Base-by-base conservation (phyloP, 192 early-diverging fungal species). In the Entophlyctis helioformis region DNA sequence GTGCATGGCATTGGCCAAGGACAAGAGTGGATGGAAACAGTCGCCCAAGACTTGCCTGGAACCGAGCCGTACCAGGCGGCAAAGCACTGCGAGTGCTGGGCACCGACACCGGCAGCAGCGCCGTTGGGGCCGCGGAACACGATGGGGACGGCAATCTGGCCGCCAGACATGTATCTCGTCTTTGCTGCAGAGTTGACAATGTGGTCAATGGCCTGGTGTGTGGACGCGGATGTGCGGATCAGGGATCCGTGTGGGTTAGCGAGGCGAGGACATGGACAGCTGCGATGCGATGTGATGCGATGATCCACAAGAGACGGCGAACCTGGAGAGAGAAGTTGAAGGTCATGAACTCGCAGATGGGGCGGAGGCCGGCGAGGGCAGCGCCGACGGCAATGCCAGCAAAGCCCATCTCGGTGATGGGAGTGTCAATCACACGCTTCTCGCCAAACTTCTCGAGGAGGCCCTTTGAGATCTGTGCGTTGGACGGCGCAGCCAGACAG, bases 251-350 rank as follows among this genome's bases (percentile, higher is more conserved):
- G n/a, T n/a, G n/a, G n/a, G n/a, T n/a, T n/a, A n/a, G n/a, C n/a
- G n/a, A n/a, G n/a, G n/a, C n/a, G n/a, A n/a, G n/a, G n/a, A n/a
- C n/a, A n/a, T n/a, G n/a, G n/a, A n/a, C n/a, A n/a, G n/a, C n/a
- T n/a, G n/a, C n/a, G n/a, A n/a, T n/a, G n/a, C n/a, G n/a, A n/a
- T n/a, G n/a, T n/a, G n/a, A n/a, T n/a, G n/a, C n/a, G n/a, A n/a
- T n/a, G n/a, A n/a, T n/a, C n/a, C n/a, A n/a, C n/a, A n/a, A n/a
- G n/a, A n/a, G n/a, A 31, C 29, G 11, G 4, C 5, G 24, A 66
- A 88, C 86, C 80, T 98, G 94, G 89, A 98, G 91, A 26, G 91
- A 87, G 78, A 98, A 98, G 85, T 98, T 98, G 66, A 89, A 96
- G 49, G 94, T 98, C 94, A 98, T 98, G 68, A 98, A 98, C 74